Conservation (phyloP, 371 early-diverging fungal genomes). For the Dichotomocladium elegans region DNA sequence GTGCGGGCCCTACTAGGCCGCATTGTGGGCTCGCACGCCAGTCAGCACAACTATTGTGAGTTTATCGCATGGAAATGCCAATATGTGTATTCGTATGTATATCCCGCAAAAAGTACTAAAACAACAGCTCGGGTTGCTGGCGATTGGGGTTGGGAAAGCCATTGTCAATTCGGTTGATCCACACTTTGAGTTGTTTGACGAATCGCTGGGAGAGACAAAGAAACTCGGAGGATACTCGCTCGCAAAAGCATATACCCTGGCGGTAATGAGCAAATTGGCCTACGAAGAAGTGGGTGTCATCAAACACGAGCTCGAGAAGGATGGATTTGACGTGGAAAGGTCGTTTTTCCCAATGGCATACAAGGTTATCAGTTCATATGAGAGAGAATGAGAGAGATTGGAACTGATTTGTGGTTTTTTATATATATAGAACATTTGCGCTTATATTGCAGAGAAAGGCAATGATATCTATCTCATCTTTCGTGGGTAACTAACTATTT, state of each 20-base stretch:
- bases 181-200: slow-evolving; percentile 20
- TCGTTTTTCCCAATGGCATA: slow-evolving; percentile 56
- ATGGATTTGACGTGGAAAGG: slow-evolving; percentile 52
- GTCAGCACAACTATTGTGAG: slow-evolving; percentile 29
- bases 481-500: slow-evolving; percentile 36
- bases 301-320: slow-evolving; percentile 47
- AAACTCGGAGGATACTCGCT: slow-evolving; percentile 34
- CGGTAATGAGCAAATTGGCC: slow-evolving; percentile 51
- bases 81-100: too few relatives aligned
- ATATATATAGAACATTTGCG: slow-evolving; percentile 58
- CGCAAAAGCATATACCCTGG: slow-evolving; percentile 50
- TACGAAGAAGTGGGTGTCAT: slow-evolving; percentile 58
- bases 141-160: slow-evolving; percentile 17
- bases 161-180: slow-evolving; percentile 32
- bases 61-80: too few relatives aligned
- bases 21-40: slow-evolving; percentile 31
- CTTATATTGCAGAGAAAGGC: slow-evolving; percentile 57
- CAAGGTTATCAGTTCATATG: slow-evolving; percentile 27
- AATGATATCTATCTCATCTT: slow-evolving; percentile 58
- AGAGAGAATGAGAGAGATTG: too few relatives aligned
- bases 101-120: too few relatives aligned
- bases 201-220: not conserved
- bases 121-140: not conserved
- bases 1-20: slow-evolving; percentile 27
- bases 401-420: too few relatives aligned